Evolutionary conservation across 148 eudicot genomes (phyloP).

Genomic region (Mesembryanthemum crystallinum): DNA sequence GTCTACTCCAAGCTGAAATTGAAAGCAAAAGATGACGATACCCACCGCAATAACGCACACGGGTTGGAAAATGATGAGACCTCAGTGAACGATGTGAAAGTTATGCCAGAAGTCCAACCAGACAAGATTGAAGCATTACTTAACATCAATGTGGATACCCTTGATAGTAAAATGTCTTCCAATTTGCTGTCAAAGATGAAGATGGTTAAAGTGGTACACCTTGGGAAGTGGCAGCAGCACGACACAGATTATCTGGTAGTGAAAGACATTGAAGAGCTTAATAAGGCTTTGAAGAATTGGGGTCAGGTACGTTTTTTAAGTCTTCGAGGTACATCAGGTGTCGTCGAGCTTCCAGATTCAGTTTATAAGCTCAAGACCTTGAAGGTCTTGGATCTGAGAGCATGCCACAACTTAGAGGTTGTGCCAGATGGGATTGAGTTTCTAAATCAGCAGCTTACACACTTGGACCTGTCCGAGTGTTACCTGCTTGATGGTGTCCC

Average conservation of each 20-base stretch:
- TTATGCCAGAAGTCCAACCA: not conserved
- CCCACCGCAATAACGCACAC: not conserved
- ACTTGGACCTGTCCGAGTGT: conserved; percentile 20
- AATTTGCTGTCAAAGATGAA: not conserved
- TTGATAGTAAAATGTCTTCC: not conserved
- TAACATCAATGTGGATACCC: not conserved
- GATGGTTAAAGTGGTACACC: conserved; percentile 7
- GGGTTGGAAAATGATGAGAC: too few species aligned
- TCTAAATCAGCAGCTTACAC: not conserved
- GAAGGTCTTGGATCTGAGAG: conserved; percentile 12
- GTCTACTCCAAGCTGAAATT: not conserved
- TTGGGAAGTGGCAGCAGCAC: conserved; percentile 3
- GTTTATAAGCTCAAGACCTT: not conserved
- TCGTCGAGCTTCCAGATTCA: not conserved
- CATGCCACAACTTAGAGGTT: conserved; percentile 8
- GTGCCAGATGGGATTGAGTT: not conserved
- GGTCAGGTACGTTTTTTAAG: not conserved
- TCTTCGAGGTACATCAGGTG: conserved; percentile 15
- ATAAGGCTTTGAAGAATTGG: not conserved
- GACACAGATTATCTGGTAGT: not conserved
- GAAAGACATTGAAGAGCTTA: not conserved
- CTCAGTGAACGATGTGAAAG: too few species aligned
- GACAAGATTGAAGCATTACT: not conserved
- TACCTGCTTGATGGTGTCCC: conserved; percentile 12
- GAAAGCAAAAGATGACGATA: not conserved